These are phyloP conservation scores for Globisporangium okanoganense DNA, from an alignment of 352 stramenopile genomes.

Conservation along the genomic window DNA sequence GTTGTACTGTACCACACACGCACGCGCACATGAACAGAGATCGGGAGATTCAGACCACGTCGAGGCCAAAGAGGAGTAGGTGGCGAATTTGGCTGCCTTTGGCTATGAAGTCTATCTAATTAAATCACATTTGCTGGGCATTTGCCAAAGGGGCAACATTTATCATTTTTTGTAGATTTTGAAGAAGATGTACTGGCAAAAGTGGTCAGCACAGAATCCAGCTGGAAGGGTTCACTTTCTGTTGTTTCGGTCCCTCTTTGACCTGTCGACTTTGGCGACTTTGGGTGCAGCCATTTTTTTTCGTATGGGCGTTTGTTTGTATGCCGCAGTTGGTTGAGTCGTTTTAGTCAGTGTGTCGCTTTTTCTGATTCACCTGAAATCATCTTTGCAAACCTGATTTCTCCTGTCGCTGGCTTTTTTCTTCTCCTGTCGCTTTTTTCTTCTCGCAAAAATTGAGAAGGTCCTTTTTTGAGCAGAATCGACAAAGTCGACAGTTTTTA, in stretches of 20 bases:
- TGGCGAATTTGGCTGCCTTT: no score
- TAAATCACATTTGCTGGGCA: no score
- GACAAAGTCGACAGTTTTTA: neutral
- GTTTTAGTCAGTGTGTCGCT: neutral
- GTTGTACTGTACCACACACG: no score
- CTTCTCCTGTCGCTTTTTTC: neutral
- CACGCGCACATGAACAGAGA: no score
- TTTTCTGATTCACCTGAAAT: neutral
- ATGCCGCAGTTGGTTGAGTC: neutral
- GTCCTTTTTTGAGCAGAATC: neutral
- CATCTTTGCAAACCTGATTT: neutral
- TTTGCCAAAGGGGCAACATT: no score
- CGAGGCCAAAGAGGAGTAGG: no score
- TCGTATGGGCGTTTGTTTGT: no score
- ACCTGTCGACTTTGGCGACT: neutral
- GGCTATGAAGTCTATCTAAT: no score
- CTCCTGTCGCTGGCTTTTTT: neutral
- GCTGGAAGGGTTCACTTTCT: neutral
- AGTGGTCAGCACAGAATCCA: neutral
- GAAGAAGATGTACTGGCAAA: neutral
- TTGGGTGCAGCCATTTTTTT: neutral
- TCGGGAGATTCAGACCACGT: no score
- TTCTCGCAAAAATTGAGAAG: neutral
- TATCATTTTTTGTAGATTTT: neutral
- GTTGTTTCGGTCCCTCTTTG: neutral